These are phyloP conservation scores for Nepenthes alata DNA, from an alignment of 179 eudicot species.

Conservation along the genomic window DNA sequence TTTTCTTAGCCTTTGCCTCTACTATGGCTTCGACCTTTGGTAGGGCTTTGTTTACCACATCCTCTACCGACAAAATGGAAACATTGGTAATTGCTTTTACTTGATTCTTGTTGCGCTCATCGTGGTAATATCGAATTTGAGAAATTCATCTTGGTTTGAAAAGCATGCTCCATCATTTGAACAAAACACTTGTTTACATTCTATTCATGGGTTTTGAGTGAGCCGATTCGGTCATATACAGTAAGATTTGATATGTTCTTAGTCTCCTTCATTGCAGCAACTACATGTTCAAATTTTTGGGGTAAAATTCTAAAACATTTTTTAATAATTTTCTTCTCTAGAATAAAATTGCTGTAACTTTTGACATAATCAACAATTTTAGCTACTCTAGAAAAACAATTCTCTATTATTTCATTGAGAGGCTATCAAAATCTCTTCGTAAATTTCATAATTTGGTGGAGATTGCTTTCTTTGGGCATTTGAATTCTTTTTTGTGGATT, in stretches of 20 bases:
- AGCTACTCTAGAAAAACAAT: slow-evolving; percentile 3
- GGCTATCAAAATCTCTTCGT: slow-evolving; percentile 11
- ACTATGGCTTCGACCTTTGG: not conserved
- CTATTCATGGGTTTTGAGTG: slow-evolving; percentile 6
- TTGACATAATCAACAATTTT: slow-evolving; percentile 8
- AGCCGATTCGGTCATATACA: slow-evolving; percentile 1
- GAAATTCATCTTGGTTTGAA: slow-evolving; percentile 1
- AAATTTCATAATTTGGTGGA: not conserved
- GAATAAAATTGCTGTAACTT: slow-evolving; percentile 6
- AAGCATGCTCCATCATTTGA: slow-evolving; percentile 5
- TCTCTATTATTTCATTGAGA: slow-evolving; percentile 6
- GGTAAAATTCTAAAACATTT: slow-evolving; percentile 7
- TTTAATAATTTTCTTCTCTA: slow-evolving; percentile 2
- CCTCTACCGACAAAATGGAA: not conserved
- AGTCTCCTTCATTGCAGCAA: slow-evolving; percentile 7
- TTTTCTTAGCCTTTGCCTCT: not conserved
- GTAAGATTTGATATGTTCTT: not conserved
- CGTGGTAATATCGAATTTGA: not conserved
- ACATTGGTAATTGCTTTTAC: not conserved
- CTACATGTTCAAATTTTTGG: not conserved
- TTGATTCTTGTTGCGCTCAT: not conserved
- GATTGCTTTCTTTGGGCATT: slow-evolving; percentile 5
- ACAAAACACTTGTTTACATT: not conserved
- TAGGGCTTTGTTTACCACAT: not conserved
- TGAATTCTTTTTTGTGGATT: slow-evolving; percentile 4